Evolutionary conservation across 2,329 filamentous ascomycete genomes (phyloP), one percentile per base, ranked within the genome.

Genomic region (Pseudocercospora eumusae): DNA sequence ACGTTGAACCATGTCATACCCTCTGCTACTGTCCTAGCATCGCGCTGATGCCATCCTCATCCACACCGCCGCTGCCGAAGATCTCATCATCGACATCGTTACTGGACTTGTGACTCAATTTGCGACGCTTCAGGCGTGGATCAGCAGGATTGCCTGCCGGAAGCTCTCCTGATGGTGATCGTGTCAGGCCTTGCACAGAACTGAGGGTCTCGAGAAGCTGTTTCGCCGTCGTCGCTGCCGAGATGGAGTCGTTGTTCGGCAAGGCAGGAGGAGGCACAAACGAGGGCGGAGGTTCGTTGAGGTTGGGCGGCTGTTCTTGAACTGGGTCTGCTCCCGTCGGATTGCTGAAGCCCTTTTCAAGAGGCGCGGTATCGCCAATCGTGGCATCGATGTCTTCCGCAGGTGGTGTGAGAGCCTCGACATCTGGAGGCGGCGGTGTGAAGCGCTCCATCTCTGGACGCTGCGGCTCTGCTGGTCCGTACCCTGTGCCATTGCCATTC

Each of bases 331-430:
- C 71, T 75, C 68, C 77, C 73, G 73, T 81, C 69, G 72, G 78
- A 70, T 72, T 73, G 66, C 75, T 77, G 60, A 64, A 64, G 6
- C 56, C 63, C 21, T 59, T 36, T 23, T 68, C 63, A 6, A 60
- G 44, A 15, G 58, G 31, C 10, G 45, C 59, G 11, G 44, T 64
- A 9, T 63, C 63, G 27, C 27, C 52, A 6, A 59, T 21, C 2
- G 52, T 59, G 5, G 62, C 40, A n/a, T 66, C 64, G 28, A 62
- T 52, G 4, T 68, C 67, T 7, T 59, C 27, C 7, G 77, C 80
- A 56, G 82, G 78, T 20, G 92, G 93, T 0, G 93, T 97, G 60
- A 97, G 82, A 5, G 88, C 90, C 75, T 98, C 93, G 61, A 96
- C 83, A 68, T 93, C 87, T 1, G 93, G 93, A 33, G 91, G 87